Conservation (phyloP, 331 rosid genomes). For the Pyracantha coccinea region DNA sequence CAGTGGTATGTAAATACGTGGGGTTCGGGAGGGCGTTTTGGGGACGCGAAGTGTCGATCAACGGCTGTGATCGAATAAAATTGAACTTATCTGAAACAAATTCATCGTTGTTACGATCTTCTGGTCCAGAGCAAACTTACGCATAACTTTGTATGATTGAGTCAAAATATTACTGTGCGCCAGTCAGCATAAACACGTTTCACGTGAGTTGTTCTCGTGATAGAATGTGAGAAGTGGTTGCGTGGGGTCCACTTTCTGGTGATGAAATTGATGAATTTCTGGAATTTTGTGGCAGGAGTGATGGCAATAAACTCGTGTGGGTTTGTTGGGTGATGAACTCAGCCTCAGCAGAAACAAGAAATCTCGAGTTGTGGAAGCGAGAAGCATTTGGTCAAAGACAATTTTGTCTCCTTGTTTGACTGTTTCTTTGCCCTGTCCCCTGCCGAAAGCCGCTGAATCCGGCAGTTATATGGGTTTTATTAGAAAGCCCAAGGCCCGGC, state of each 20-base stretch:
- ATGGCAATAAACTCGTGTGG: background rate
- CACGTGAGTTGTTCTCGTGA: background rate
- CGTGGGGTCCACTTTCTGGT: constrained; percentile 12
- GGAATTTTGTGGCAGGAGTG: background rate
- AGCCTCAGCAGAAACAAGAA: background rate
- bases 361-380: background rate
- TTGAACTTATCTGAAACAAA: no score
- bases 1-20: background rate
- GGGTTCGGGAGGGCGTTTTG: background rate
- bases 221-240: background rate
- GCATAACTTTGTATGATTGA: no score
- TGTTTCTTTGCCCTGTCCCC: background rate
- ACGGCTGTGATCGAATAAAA: constrained; percentile 12
- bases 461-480: background rate
- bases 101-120: no score
- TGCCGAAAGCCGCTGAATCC: background rate
- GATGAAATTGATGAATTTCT: constrained; percentile 8
- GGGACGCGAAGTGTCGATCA: background rate
- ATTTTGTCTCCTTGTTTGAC: background rate
- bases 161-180: no score
- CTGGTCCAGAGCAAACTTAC: no score
- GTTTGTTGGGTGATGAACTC: background rate
- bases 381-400: background rate
- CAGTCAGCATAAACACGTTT: no score
- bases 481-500: background rate